These are phyloP conservation scores for Mallotus japonicus DNA, from an alignment of 441 rosid genomes.

Conservation along the genomic window DNA sequence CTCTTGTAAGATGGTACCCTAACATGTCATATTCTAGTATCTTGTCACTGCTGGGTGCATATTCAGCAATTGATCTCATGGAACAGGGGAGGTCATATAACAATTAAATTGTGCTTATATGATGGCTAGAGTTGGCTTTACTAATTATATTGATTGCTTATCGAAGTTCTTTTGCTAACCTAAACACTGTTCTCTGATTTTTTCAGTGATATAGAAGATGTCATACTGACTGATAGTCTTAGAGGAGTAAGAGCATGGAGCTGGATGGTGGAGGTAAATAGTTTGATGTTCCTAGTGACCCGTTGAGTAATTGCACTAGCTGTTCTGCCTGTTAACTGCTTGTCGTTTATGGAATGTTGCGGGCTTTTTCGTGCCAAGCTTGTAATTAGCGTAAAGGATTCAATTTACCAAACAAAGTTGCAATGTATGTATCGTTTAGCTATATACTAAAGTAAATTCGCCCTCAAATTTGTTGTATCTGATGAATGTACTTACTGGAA, in stretches of 20 bases:
- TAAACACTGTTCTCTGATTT: background rate
- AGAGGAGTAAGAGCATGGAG: background rate
- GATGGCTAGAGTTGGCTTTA: background rate
- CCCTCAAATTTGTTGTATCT: background rate
- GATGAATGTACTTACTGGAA: background rate
- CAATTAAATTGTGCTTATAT: background rate
- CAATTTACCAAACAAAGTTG: background rate
- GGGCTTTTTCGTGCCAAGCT: background rate
- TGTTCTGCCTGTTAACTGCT: background rate
- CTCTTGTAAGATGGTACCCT: background rate
- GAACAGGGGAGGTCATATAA: no score
- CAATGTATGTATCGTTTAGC: background rate
- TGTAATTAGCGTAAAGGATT: background rate
- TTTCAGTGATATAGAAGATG: conserved; percentile 10
- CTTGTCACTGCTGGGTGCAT: background rate
- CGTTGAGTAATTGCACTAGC: background rate
- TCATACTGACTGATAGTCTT: background rate
- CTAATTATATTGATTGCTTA: background rate
- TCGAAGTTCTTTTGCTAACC: conserved; percentile 4
- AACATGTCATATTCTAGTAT: background rate
- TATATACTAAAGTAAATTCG: background rate
- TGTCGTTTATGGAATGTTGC: background rate
- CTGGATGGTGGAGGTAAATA: conserved; percentile 8
- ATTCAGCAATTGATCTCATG: no score
- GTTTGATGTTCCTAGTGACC: background rate